These are phyloP conservation scores for Talaromyces sp. DNA, from an alignment of 2,329 filamentous ascomycete species.

Conservation along the genomic window DNA sequence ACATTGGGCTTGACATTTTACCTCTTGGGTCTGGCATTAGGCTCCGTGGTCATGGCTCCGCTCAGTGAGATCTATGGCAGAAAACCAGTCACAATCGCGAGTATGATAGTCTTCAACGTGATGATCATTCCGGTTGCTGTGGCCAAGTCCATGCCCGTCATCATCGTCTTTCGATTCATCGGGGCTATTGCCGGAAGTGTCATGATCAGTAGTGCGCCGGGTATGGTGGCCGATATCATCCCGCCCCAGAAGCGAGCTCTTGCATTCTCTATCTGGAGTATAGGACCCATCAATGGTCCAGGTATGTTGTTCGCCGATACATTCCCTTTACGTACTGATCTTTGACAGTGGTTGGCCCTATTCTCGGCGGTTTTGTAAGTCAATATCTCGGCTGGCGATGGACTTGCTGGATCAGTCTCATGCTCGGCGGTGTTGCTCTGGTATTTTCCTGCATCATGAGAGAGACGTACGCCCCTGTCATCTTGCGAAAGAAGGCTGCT, in stretches of 20 bases:
- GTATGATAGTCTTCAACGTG: constrained; percentile 56
- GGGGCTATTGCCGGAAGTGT: constrained; percentile 26
- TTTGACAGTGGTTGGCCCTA: constrained; percentile 53
- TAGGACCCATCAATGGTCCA: constrained; percentile 79
- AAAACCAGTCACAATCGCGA: constrained; percentile 39
- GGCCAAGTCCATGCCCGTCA: constrained; percentile 46
- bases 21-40: constrained; percentile 17
- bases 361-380: constrained; percentile 78
- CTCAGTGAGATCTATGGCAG: constrained; percentile 27
- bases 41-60: constrained; percentile 26
- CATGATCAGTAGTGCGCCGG: constrained; percentile 26
- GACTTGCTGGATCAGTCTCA: constrained; percentile 69
- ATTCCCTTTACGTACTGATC: too few species aligned
- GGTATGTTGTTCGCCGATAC: constrained; percentile 25
- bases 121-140: constrained; percentile 19
- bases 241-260: constrained; percentile 71
- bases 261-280: constrained; percentile 77
- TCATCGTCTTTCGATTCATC: constrained; percentile 36
- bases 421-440: constrained; percentile 56
- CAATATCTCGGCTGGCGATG: constrained; percentile 75
- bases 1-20: constrained; percentile 18
- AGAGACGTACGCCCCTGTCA: constrained; percentile 68
- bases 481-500: constrained; percentile 62
- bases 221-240: constrained; percentile 25
- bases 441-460: constrained; percentile 56